Evolutionary conservation across 2,329 filamentous ascomycete species (phyloP), one percentile per base, ranked within the genome.

Genomic region (Volutella citrinella): DNA sequence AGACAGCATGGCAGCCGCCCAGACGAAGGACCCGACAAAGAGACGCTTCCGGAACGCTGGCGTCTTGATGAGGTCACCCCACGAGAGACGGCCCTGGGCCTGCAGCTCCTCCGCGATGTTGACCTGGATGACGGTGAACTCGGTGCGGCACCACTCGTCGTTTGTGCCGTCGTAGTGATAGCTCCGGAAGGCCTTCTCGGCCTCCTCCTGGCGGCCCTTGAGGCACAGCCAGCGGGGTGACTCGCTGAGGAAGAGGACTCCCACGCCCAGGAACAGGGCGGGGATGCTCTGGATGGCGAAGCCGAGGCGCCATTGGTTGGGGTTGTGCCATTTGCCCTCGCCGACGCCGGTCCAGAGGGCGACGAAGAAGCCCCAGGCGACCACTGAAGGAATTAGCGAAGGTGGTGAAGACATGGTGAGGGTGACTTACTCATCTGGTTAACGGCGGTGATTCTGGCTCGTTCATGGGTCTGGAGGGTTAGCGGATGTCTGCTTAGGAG

Each of bases 281-380:
- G 62, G 61, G 5, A 65, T 48, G 1, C 52, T 54, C 27, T 52
- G 49, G 4, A 65, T 61, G 3, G 60, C 61, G 16, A 65, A 65
- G 0, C 61, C 61, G 4, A 65, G 51, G 6, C 61, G 48, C 61
- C 61, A 65, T 25, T 65, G 61, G 33, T 65, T 63, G 8, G 54
- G 28, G 10, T 56, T 64, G 1, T 59, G 37, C 61, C 61, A 65
- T 34, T 55, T 55, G 0, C 60, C 59, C 39, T 65, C 61, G 6
- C 58, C 61, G 0, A 65, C 61, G 3, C 61, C 61, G 0, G 60
- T 63, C 61, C 61, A 65, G 0, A 64, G 48, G 2, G 61, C 61
- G 3, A 65, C 51, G 19, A 65, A 65, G 43, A 65, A 65, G 1
- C 61, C 62, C 63, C 63, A 66, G 1, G 63, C 59, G 7, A 62